These are phyloP conservation scores for Setomelanomma holmii DNA, from an alignment of 2,329 filamentous ascomycete species.

Conservation along the genomic window DNA sequence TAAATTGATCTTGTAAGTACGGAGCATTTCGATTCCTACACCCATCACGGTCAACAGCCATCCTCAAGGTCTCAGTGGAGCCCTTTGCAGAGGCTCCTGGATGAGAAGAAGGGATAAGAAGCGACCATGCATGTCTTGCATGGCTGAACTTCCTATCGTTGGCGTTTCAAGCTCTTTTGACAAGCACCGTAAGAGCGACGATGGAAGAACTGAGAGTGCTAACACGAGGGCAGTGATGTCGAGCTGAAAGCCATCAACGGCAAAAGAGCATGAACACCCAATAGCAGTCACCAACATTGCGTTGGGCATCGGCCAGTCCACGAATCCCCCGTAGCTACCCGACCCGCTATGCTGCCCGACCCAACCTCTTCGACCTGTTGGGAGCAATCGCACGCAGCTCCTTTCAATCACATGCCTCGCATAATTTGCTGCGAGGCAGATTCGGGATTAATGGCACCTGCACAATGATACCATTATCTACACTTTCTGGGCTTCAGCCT, in stretches of 20 bases:
- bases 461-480: not conserved
- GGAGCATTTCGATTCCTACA: conserved; percentile 7
- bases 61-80: not conserved
- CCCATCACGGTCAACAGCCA: not conserved
- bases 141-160: too few relatives aligned
- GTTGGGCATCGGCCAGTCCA: conserved; percentile 12
- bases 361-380: not conserved
- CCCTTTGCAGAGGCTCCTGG: too few relatives aligned
- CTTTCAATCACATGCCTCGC: not conserved
- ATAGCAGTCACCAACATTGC: not conserved
- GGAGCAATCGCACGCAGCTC: too few relatives aligned
- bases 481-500: not conserved
- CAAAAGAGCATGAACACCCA: conserved; percentile 51
- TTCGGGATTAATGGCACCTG: not conserved
- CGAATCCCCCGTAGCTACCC: conserved; percentile 13
- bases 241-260: conserved; percentile 70
- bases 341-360: conserved; percentile 9
- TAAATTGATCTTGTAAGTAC: conserved; percentile 82
- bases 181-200: too few relatives aligned
- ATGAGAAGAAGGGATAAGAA: too few relatives aligned
- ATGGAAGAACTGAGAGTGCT: conserved; percentile 14
- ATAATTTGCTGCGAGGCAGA: not conserved
- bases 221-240: conserved; percentile 63
- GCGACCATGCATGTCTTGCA: too few relatives aligned
- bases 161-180: not conserved